Percentiles rank a stretch among this genome's conserved stretches.
phyloP scores from a whole-genome alignment of 306 rosid genomes.

The Acacia acuminata region DNA sequence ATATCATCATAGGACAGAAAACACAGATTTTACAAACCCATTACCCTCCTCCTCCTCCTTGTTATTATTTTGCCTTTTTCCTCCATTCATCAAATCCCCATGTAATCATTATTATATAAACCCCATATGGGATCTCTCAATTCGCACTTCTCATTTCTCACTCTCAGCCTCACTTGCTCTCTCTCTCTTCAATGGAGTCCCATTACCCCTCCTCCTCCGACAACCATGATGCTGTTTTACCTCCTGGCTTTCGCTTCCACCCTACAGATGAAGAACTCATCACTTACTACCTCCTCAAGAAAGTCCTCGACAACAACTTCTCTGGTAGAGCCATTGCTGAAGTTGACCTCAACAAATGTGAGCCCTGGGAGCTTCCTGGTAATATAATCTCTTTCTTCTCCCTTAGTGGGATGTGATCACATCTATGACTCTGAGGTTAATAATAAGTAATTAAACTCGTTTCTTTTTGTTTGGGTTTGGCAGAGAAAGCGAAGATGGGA shows the following conservation, averaged over 20 bases:
- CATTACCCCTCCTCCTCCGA: slow-evolving; percentile 21
- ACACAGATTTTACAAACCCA: slow-evolving; percentile 49
- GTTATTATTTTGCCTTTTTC: slow-evolving; percentile 42
- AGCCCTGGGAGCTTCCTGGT: slow-evolving; percentile 99
- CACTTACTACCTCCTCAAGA: slow-evolving; percentile 85
- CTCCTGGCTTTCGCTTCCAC: slow-evolving; percentile 96
- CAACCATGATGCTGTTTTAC: slow-evolving; percentile 50
- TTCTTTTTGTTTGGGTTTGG: background rate
- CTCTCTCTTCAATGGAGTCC: slow-evolving; percentile 29
- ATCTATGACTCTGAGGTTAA: too few species aligned
- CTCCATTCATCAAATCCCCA: slow-evolving; percentile 62
- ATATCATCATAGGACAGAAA: slow-evolving; percentile 48
- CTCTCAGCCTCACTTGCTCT: background rate
- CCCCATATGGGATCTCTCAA: background rate
- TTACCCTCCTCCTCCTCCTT: slow-evolving; percentile 37
- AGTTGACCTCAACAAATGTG: slow-evolving; percentile 95
- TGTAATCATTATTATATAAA: too few species aligned
- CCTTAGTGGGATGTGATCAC: background rate
- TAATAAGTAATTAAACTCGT: too few species aligned
- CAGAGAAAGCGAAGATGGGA: slow-evolving; percentile 94
- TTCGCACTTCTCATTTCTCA: background rate
- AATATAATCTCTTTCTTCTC: background rate
- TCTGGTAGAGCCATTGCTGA: slow-evolving; percentile 77
- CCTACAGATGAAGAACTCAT: slow-evolving; percentile 96
- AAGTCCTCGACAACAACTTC: slow-evolving; percentile 72